Percentiles rank a stretch among this genome's conserved stretches.
These are phyloP conservation scores for Cyclanthera cordifolia DNA, from an alignment of 306 rosid species.

Conservation along the genomic window DNA sequence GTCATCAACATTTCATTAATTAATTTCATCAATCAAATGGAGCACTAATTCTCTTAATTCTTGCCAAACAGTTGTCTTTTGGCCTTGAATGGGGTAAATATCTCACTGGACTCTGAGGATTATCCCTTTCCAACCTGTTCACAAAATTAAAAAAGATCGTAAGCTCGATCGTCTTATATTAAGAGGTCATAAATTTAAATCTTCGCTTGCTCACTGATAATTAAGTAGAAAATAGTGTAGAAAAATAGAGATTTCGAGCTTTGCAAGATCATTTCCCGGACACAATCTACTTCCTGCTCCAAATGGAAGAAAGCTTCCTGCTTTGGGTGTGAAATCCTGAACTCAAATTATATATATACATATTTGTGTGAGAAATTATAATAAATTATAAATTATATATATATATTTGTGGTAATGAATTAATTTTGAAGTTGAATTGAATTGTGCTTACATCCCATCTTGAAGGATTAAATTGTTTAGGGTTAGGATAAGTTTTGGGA, in stretches of 20 bases:
- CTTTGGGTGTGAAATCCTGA: conserved; percentile 39
- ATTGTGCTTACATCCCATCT: conserved; percentile 67
- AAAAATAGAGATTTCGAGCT: conserved; percentile 66
- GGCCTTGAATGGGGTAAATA: conserved; percentile 75
- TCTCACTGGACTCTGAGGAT: conserved; percentile 40
- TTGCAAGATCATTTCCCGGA: conserved; percentile 59
- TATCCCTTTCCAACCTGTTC: conserved; percentile 45
- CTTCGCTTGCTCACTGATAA: conserved; percentile 33
- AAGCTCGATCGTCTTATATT: neutral
- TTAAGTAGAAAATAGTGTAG: conserved; percentile 65
- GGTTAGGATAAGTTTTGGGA: conserved; percentile 65
- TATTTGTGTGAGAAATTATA: neutral
- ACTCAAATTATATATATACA: neutral
- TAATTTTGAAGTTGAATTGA: neutral
- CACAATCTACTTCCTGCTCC: conserved; percentile 75
- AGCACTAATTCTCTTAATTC: conserved; percentile 23
- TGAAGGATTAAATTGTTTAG: conserved; percentile 60
- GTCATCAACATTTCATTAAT: neutral
- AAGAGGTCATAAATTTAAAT: no score
- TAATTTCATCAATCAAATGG: neutral
- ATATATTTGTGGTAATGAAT: neutral
- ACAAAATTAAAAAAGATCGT: neutral
- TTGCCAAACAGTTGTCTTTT: conserved; percentile 61
- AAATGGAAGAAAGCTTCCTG: conserved; percentile 77
- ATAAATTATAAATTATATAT: neutral